Evolutionary conservation across 352 stramenopile genomes (phyloP), one percentile per base, ranked within the genome.

Genomic region (Phytophthora hibernalis): DNA sequence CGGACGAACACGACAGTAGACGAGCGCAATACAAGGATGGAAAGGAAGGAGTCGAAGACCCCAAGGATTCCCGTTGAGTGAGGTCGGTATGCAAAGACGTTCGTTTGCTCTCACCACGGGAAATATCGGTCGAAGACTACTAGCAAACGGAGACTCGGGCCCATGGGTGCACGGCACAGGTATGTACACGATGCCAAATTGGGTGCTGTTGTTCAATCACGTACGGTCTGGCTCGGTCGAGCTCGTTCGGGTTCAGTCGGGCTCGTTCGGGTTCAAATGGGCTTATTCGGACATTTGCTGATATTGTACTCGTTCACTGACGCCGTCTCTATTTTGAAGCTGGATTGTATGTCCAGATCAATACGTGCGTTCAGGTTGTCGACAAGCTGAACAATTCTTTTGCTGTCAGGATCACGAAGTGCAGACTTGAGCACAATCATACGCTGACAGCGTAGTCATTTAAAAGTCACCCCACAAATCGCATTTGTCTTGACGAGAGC

Each of bases 31-130:
- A 16, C 2, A 2, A 38, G 5, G 21, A 49, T 63, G 13, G 45
- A 49, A 3, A 18, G 11, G 1, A 42, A 15, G 21, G 10, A 50
- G 7, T 55, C 31, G 2, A 63, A 47, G 16, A 28, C 30, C 0
- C 6, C 26, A 5, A 54, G 21, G 10, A 45, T 62, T 15, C 54
- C 54, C 13, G 20, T 12, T 1, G 21, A 47, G 30, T 56, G 44
- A 22, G 33, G n/a, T 2, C 22, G 56, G 5, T 64, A 64, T 22
- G 31, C 35, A 1, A 64, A n/a, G 30, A 59, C 58, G 30, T 59
- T 58, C 10, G 58, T 65, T 3, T 58, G 58, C 18, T 54, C 48
- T 5, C 38, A 53, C 9, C 4, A n/a, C 16, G 38, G 58, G 0
- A 58, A 53, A 16, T 65, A 54, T 30, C 35, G 53, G n/a, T 61